Percentiles rank a stretch among this genome's conserved stretches.
Evolutionary conservation across 139 green algal genomes (phyloP).

Genomic region (Auxenochlorella protothecoides): DNA sequence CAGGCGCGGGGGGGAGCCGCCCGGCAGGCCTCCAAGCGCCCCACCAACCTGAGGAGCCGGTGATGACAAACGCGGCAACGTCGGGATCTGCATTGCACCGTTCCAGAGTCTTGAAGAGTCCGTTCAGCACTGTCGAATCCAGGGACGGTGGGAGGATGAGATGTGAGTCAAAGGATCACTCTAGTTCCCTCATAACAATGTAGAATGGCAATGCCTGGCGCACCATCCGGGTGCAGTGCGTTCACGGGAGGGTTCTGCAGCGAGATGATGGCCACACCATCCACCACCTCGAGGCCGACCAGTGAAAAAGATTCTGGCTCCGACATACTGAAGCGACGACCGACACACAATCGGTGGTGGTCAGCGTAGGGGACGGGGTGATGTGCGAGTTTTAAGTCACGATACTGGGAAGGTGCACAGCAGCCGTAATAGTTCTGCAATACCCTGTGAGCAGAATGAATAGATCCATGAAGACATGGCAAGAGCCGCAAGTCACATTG

Average conservation of each 20-base stretch:
- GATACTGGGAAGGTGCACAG: too few species aligned
- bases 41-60: not conserved
- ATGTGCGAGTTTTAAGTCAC: too few species aligned
- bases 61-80: not conserved
- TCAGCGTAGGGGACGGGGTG: too few species aligned
- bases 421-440: too few species aligned
- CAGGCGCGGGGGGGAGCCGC: too few species aligned
- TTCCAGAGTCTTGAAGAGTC: not conserved
- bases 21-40: not conserved
- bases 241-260: constrained; percentile 87
- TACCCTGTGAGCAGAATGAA: too few species aligned
- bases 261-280: constrained; percentile 76
- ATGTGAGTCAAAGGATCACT: not conserved
- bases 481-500: too few species aligned
- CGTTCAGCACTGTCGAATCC: not conserved
- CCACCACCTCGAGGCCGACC: constrained; percentile 5
- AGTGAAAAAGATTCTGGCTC: too few species aligned
- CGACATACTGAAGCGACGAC: too few species aligned
- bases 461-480: too few species aligned
- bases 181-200: not conserved
- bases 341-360: too few species aligned
- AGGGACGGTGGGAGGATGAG: not conserved
- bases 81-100: not conserved
- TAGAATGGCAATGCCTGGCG: not conserved
- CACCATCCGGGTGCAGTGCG: constrained; percentile 66